phyloP scores from a whole-genome alignment of 2,329 filamentous ascomycete genomes.

The Colletotrichum gloeosporioides region DNA sequence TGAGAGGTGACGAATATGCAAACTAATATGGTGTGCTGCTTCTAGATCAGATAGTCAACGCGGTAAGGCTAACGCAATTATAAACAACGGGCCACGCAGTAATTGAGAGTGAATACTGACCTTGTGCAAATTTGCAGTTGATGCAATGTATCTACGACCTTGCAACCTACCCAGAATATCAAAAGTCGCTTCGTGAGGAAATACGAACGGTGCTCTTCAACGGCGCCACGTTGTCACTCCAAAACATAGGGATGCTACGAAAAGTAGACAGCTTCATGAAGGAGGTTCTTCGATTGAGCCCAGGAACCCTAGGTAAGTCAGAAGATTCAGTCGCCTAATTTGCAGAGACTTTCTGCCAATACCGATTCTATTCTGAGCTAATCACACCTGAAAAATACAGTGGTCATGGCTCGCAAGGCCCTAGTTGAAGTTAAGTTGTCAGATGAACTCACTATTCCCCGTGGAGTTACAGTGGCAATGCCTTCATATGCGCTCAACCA shows the following conservation, averaged over 20 bases:
- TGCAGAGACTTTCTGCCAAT: neutral
- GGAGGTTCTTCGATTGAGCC: neutral
- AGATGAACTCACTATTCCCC: neutral
- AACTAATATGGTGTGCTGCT: neutral
- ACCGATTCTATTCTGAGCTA: neutral
- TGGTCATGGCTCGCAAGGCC: constrained; percentile 4
- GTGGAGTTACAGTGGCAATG: neutral
- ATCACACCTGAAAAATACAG: neutral
- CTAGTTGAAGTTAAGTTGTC: neutral
- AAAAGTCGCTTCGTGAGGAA: neutral
- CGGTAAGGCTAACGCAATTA: neutral
- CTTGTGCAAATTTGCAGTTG: neutral
- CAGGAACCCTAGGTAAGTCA: neutral
- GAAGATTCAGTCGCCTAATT: neutral
- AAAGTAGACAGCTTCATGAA: constrained; percentile 5
- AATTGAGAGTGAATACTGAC: neutral
- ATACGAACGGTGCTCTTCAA: neutral
- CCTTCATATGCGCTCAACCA: neutral
- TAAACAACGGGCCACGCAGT: too few species aligned
- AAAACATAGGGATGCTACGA: neutral
- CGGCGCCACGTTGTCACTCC: neutral
- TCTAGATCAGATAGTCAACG: neutral
- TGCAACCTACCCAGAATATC: neutral
- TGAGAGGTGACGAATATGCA: neutral
- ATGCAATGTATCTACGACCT: neutral